phyloP scores from a whole-genome alignment of 106 monocot species.

The Dioscorea zingiberensis region DNA sequence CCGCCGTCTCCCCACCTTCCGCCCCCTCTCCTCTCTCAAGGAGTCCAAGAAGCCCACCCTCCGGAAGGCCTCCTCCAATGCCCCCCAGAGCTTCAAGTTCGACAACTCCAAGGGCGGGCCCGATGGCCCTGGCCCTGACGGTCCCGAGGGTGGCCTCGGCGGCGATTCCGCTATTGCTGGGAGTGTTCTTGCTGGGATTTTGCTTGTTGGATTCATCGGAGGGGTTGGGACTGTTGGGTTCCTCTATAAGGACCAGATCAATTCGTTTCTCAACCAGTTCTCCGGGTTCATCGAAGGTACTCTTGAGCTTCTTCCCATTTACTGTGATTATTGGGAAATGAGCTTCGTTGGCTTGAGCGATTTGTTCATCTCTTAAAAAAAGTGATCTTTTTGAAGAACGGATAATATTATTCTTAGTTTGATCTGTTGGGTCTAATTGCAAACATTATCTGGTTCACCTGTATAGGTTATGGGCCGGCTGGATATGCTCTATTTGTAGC shows the following conservation, averaged over 20 bases:
- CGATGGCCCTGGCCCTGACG: slow-evolving; percentile 12
- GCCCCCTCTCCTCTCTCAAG: slow-evolving; percentile 47
- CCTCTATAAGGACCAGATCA: slow-evolving; percentile 86
- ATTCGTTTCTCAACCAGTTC: slow-evolving; percentile 81
- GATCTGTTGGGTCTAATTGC: not conserved
- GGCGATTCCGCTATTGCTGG: slow-evolving; percentile 55
- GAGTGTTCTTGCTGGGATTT: slow-evolving; percentile 68
- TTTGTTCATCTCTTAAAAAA: not conserved
- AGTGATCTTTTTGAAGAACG: too few species aligned
- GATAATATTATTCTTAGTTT: not conserved
- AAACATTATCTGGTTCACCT: not conserved
- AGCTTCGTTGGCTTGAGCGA: not conserved
- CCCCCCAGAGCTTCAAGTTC: slow-evolving; percentile 50
- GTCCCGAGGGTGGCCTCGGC: slow-evolving; percentile 16
- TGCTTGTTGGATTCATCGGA: slow-evolving; percentile 70
- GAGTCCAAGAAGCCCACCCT: slow-evolving; percentile 53
- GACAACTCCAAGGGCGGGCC: slow-evolving; percentile 21
- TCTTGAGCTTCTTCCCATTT: too few species aligned
- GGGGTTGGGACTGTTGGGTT: slow-evolving; percentile 76
- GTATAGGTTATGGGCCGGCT: slow-evolving; percentile 78
- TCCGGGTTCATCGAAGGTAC: slow-evolving; percentile 83
- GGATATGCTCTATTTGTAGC: slow-evolving; percentile 94
- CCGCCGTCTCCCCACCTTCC: slow-evolving; percentile 18
- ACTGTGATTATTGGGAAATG: too few species aligned
- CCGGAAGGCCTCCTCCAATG: slow-evolving; percentile 52